Evolutionary conservation across 768 basidiomycete genomes (phyloP), one percentile per base, ranked within the genome.

Genomic region (Mycena filopes): DNA sequence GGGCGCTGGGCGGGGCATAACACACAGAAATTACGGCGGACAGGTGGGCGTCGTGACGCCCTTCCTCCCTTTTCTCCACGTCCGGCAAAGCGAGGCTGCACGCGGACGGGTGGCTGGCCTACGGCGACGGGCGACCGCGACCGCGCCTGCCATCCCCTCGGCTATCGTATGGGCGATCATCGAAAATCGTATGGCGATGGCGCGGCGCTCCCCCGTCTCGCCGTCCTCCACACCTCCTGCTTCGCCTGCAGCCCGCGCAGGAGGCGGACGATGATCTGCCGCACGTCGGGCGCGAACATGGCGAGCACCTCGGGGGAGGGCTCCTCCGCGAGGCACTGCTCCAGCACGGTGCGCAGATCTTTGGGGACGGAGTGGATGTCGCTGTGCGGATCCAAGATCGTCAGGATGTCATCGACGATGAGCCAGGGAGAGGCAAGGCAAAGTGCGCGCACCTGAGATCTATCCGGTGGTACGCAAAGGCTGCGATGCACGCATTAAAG

Each of bases 211-310:
- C 31, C 49, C 26, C 38, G 55, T 33, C 59, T 23, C 31, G 55
- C 26, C 38, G 55, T 33, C 38, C 46, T 36, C 80, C 83, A 86
- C 12, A 75, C 72, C 20, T 79, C 80, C 63, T 97, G 95, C 71
- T 94, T 94, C 49, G 76, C 81, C 63, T 95, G 92, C 20, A 99
- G 84, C 15, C 94, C 95, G 67, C 90, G 89, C 15, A 99, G 82
- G 20, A 99, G 86, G 67, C 84, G 88, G 71, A 89, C 92, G 65
- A 98, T 89, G 71, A 96, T 91, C 64, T 82, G 83, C 49, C 93
- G 88, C 40, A 99, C 90, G 58, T 88, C 83, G 12, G 96, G 96
- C 67, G 95, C 85, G 80, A 89, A 96, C 10, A 81, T 79, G 13
- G 91, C 88, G 50, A 98, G 84, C 43, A 87, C 88, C 60, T 87